Conservation (phyloP, 306 rosid species). For the Senna tora region DNA sequence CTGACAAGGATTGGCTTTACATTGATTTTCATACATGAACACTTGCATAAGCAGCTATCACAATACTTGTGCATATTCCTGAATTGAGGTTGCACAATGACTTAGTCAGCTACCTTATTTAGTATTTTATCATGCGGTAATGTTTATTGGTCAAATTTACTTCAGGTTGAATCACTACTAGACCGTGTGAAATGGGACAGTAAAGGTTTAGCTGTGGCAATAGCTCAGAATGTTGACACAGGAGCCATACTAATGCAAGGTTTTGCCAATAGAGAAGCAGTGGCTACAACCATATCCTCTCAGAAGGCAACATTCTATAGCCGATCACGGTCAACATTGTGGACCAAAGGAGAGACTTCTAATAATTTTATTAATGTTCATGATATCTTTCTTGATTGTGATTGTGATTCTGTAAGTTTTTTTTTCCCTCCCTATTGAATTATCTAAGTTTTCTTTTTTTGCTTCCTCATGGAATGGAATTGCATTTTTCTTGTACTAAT, state of each 20-base stretch:
- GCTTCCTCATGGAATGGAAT: neutral
- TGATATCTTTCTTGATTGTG: constrained; percentile 83
- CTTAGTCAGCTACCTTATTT: constrained; percentile 7
- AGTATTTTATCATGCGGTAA: neutral
- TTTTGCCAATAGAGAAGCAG: constrained; percentile 81
- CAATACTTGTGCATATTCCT: constrained; percentile 14
- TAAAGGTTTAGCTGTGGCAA: constrained; percentile 85
- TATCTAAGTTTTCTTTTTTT: neutral
- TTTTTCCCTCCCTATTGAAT: constrained; percentile 19
- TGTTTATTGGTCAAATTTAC: constrained; percentile 15
- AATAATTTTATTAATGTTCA: constrained; percentile 84
- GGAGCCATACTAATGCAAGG: constrained; percentile 97
- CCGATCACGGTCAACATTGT: constrained; percentile 74
- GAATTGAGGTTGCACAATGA: constrained; percentile 13
- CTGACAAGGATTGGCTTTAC: neutral
- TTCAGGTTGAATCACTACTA: constrained; percentile 71
- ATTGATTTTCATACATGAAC: constrained; percentile 17
- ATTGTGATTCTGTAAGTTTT: constrained; percentile 79
- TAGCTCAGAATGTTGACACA: constrained; percentile 90
- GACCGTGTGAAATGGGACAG: constrained; percentile 84
- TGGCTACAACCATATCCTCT: constrained; percentile 57
- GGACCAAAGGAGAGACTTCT: constrained; percentile 97
- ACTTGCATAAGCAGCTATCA: constrained; percentile 20
- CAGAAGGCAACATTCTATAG: constrained; percentile 88
- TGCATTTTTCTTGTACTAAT: constrained; percentile 13